phyloP scores from a whole-genome alignment of 2,329 filamentous ascomycete species.

The Metarhizium anisopliae region DNA sequence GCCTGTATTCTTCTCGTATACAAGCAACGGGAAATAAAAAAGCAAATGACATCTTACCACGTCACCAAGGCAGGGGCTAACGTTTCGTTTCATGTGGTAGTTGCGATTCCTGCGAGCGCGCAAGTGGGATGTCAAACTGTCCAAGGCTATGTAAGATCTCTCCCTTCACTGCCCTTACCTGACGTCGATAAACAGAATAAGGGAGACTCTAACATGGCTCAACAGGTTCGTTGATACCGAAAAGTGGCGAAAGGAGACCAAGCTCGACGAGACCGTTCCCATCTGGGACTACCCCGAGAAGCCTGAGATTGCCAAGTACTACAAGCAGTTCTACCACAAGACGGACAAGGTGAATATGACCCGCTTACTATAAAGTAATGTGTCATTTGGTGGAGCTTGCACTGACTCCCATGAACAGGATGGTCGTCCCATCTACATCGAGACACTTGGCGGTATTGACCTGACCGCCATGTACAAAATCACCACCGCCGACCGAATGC shows the following conservation, averaged over 20 bases:
- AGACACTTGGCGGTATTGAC: conserved; percentile 90
- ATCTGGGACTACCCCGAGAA: conserved; percentile 87
- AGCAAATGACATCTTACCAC: conserved; percentile 5
- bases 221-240: conserved; percentile 82
- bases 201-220: conserved; percentile 5
- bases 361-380: background rate
- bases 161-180: too few relatives aligned
- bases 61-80: background rate
- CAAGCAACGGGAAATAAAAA: background rate
- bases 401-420: conserved; percentile 46
- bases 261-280: conserved; percentile 71
- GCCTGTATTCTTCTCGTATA: background rate
- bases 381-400: background rate
- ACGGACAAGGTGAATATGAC: conserved; percentile 58
- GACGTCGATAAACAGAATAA: background rate
- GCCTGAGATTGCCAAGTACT: conserved; percentile 74
- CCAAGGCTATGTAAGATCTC: conserved; percentile 70
- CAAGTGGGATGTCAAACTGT: conserved; percentile 80
- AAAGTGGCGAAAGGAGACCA: conserved; percentile 81
- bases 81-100: conserved; percentile 26
- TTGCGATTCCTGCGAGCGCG: conserved; percentile 86
- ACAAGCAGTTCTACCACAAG: conserved; percentile 99
- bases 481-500: conserved; percentile 86
- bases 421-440: conserved; percentile 93
- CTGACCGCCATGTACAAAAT: conserved; percentile 85